A percentile compares a stretch with the other conserved stretches of the same genome.
These are phyloP conservation scores for Coniochaeta hoffmannii DNA, from an alignment of 2,329 filamentous ascomycete genomes.

Conservation along the genomic window DNA sequence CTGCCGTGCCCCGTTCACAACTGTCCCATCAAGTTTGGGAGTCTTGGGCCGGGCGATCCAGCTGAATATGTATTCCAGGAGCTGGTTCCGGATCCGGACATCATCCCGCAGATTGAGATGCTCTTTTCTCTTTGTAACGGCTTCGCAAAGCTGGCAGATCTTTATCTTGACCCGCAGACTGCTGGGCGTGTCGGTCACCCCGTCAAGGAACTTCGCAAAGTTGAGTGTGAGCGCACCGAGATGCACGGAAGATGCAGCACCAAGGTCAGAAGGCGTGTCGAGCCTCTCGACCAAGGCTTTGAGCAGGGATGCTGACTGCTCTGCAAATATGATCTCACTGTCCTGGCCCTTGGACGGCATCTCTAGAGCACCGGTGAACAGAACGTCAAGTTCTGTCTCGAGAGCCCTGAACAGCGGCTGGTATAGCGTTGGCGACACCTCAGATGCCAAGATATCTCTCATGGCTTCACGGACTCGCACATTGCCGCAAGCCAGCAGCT, in stretches of 20 bases:
- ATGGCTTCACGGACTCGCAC: conserved; percentile 60
- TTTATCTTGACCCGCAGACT: conserved; percentile 60
- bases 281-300: conserved; percentile 57
- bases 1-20: conserved; percentile 31
- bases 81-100: conserved; percentile 59
- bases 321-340: conserved; percentile 57
- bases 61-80: conserved; percentile 59
- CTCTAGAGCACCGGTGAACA: conserved; percentile 51
- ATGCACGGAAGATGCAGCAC: conserved; percentile 55
- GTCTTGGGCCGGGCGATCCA: conserved; percentile 59
- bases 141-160: conserved; percentile 60
- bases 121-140: conserved; percentile 58
- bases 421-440: conserved; percentile 55
- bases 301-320: conserved; percentile 58
- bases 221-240: conserved; percentile 56
- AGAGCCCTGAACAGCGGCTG: conserved; percentile 57
- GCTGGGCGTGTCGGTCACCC: conserved; percentile 45
- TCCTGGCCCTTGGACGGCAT: conserved; percentile 46
- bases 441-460: conserved; percentile 57
- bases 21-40: conserved; percentile 34
- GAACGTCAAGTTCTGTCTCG: conserved; percentile 54
- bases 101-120: conserved; percentile 62
- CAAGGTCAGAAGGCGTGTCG: conserved; percentile 55
- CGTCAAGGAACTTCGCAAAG: conserved; percentile 60
- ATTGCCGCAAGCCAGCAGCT: conserved; percentile 57